Percentiles rank a stretch among this genome's conserved stretches.
Evolutionary conservation across 495 filamentous ascomycete genomes (phyloP).

Genomic region (Aspergillus wentii): DNA sequence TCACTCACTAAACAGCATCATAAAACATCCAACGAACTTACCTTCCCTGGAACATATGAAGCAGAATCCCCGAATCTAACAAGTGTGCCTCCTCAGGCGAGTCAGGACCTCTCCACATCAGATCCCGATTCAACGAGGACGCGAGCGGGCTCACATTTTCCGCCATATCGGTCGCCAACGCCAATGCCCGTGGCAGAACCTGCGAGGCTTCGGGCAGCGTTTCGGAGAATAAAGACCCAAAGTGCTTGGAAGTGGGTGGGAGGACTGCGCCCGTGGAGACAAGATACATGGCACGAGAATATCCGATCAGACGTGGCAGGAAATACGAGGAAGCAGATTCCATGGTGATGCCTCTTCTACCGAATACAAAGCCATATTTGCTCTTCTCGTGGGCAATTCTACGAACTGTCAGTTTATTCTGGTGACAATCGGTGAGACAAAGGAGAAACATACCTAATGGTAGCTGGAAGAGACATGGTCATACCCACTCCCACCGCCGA

Average conservation of each 20-base stretch:
- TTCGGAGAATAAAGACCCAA: conserved; percentile 53
- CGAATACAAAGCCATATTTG: conserved; percentile 62
- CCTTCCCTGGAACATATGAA: conserved; percentile 46
- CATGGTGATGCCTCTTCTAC: conserved; percentile 54
- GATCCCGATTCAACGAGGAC: conserved; percentile 50
- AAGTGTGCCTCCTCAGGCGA: conserved; percentile 54
- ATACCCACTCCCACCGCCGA: conserved; percentile 63
- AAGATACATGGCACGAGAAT: conserved; percentile 50
- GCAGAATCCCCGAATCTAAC: conserved; percentile 52
- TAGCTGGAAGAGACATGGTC: conserved; percentile 61
- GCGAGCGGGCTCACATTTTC: conserved; percentile 52
- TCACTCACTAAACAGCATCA: conserved; percentile 1
- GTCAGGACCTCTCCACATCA: conserved; percentile 55
- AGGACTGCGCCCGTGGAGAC: conserved; percentile 31
- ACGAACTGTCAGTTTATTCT: not conserved
- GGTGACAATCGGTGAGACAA: too few relatives aligned
- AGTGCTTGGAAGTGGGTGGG: conserved; percentile 25
- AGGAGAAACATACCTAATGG: conserved; percentile 37
- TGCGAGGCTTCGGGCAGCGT: conserved; percentile 40
- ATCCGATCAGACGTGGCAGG: conserved; percentile 56
- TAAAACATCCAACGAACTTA: conserved; percentile 7
- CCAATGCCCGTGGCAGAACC: conserved; percentile 51
- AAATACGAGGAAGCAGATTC: conserved; percentile 62
- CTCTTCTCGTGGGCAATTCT: conserved; percentile 49
- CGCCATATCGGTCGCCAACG: conserved; percentile 53